Evolutionary conservation across 2,329 filamentous ascomycete species (phyloP), one percentile per base, ranked within the genome.

Genomic region (Hypoxylon sp.): DNA sequence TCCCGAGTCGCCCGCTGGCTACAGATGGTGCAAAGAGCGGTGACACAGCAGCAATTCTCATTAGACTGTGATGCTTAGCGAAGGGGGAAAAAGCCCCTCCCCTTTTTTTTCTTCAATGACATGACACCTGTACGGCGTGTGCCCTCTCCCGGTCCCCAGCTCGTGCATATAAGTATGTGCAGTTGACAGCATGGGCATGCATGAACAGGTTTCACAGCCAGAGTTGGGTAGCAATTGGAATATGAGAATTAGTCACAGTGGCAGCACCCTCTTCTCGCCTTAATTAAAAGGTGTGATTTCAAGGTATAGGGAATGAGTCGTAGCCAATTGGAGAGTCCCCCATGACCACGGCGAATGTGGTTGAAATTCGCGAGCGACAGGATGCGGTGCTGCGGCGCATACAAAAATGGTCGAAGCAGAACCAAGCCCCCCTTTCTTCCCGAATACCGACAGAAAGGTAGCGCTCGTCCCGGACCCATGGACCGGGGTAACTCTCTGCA

Each of bases 21-120:
- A 25, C 49, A 66, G 51, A 67, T 65, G 61, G 51, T 50, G 61
- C 58, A 72, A 70, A 69, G 58, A 72, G 69, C 69, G 69, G 69
- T 72, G 69, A 70, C 67, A 70, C 64, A 40, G 27, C 50, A 61
- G 37, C 51, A 14, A 20, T 31, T 27, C 42, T 55, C 31, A 57
- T 57, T 46, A 57, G 54, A 42, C 51, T 31, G 14, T 17, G 44
- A 2, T 48, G 25, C n/a, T 62, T 50, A 31, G 31, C 53, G 44
- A 58, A 44, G 31, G 31, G 35, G 27, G 7, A 25, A 40, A 11
- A 3, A 4, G 8, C 17, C 14, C 22, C 22, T 46, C 56, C 25
- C n/a, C 35, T 40, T 44, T 61, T 44, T 61, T 48, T 37, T 31
- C 35, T 49, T 51, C 57, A 42, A 49, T 48, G 40, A 48, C 31